Evolutionary conservation across 176 grass and related monocot species (phyloP), one percentile per base, ranked within the genome.

Genomic region (Zizania latifolia): DNA sequence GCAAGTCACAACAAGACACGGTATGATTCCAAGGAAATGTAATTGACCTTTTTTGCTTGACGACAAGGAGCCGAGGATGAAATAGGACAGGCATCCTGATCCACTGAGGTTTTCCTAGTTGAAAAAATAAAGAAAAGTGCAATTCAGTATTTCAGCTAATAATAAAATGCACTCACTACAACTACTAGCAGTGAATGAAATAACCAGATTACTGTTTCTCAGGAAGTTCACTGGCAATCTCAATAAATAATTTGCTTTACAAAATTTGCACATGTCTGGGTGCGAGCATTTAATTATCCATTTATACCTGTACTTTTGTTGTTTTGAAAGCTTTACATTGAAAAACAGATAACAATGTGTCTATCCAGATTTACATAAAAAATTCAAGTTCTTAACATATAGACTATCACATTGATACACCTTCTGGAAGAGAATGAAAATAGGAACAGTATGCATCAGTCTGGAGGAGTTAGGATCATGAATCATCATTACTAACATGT

Each of bases 1-100:
- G n/a, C n/a, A n/a, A n/a, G n/a, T n/a, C n/a, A n/a, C n/a, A n/a
- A 34, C 5, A 21, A 16, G 2, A 28, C 10, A 3, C 48, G 29
- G 34, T 29, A 58, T 2, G 11, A 22, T 58, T 35, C 6, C 48
- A 65, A 57, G 31, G 19, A 37, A 71, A 46, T 67, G 37, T 17
- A 48, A 26, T 38, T 16, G 23, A 89, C 86, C 86, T 81, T 92
- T 73, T 83, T 86, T 31, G 40, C 76, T 86, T 72, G 68, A 56
- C 10, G 70, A 61, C 55, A 83, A 72, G 79, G 83, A 68, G 64
- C 86, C 0, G 90, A 86, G 3, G 69, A 86, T 69, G 86, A 78
- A 63, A 86, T 62, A 62, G 51, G 65, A 8, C 8, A 22, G 62
- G 48, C 23, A 68, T 73, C 65, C 8, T 71, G 50, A 35, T 17